Evolutionary conservation across 73 alveolate species (phyloP), one percentile per base, ranked within the genome.

Genomic region (Tetrahymena elliotti): DNA sequence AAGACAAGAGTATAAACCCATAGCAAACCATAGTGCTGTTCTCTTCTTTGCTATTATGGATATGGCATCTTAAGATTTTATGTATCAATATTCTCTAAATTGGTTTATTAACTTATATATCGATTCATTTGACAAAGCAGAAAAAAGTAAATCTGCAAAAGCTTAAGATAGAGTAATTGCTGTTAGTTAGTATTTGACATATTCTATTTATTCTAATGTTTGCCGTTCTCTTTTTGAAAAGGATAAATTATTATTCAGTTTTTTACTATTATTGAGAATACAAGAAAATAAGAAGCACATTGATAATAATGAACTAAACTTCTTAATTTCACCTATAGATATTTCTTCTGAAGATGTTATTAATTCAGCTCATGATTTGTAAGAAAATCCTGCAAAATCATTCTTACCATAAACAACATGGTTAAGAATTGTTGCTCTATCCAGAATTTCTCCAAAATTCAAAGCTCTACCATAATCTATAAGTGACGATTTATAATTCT

Each of bases 151-250:
- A 33, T 31, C 94, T 10, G 13, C 52, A 18, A 16, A 84, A 84
- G 52, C 54, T 83, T 53, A 96, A 92, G 98, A 98, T 38, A 95
- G 99, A 24, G 96, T 97, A 22, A 54, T 95, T 53, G 98, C 98
- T 93, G 96, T 99, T 41, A 98, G 96, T 94, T 97, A 97, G 41
- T 98, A 96, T 93, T 98, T 99, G 84, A 98, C 99, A 10, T 93
- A 97, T 92, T 95, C 97, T 52, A 94, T 99, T 40, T 98, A 97
- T 96, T 96, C 97, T 93, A 98, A 98, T 96, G 99, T 99, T 6
- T 98, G 99, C 96, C 97, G 99, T 95, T 97, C 99, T 24, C 98
- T 99, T 88, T 99, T 99, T 84, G 99, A 99, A 94, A 99, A 99
- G 94, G 99, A 99, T 96, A 99, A 99, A 94, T 97, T 99, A 41